Evolutionary conservation across 2,329 filamentous ascomycete genomes (phyloP).

Genomic region (Ceratocystis cacaofunesta): DNA sequence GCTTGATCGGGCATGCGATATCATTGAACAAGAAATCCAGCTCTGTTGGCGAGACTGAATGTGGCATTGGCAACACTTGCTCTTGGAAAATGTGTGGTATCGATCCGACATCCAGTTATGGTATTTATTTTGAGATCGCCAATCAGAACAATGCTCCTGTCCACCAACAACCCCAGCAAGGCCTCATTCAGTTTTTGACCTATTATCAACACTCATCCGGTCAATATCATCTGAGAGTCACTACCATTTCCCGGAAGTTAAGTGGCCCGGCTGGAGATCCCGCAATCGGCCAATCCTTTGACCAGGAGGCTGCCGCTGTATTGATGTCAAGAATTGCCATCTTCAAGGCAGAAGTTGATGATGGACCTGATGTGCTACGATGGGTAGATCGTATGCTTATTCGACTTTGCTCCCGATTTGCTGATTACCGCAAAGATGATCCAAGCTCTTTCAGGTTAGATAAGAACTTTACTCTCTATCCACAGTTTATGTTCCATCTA

Average conservation of each 20-base stretch:
- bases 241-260: slow-evolving; percentile 78
- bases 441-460: slow-evolving; percentile 91
- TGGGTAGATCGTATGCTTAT: slow-evolving; percentile 99
- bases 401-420: slow-evolving; percentile 85
- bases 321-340: slow-evolving; percentile 99
- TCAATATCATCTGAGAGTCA: slow-evolving; percentile 90
- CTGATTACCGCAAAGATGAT: slow-evolving; percentile 95
- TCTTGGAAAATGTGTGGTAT: slow-evolving; percentile 99
- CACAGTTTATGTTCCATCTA: slow-evolving; percentile 99
- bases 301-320: slow-evolving; percentile 93
- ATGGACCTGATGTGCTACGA: slow-evolving; percentile 91
- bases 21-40: slow-evolving; percentile 97
- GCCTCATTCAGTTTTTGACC: slow-evolving; percentile 94
- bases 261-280: slow-evolving; percentile 90
- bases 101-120: slow-evolving; percentile 84
- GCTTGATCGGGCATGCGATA: slow-evolving; percentile 88
- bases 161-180: slow-evolving; percentile 76
- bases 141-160: slow-evolving; percentile 76
- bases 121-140: slow-evolving; percentile 94
- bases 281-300: slow-evolving; percentile 89
- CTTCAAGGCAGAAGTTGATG: slow-evolving; percentile 96
- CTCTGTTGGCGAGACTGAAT: slow-evolving; percentile 93
- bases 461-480: slow-evolving; percentile 98
- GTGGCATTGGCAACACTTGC: slow-evolving; percentile 94
- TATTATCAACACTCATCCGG: slow-evolving; percentile 97